Base-by-base conservation (phyloP, 192 early-diverging fungal genomes). In the Backusella mclennaniae region DNA sequence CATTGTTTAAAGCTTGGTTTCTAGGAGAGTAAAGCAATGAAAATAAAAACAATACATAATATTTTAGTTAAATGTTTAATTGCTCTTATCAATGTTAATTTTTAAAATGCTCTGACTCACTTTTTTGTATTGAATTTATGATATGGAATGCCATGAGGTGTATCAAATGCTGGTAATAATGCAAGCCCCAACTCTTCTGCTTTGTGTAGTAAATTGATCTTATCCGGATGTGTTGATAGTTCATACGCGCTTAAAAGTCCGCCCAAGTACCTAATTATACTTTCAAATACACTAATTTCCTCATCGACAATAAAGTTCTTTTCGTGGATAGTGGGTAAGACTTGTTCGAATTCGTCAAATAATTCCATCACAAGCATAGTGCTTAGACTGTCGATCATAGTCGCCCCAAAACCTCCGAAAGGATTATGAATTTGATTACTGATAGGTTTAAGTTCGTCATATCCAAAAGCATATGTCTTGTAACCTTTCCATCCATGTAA, bases 311-410 rank as follows among this genome's bases (percentile, higher is more conserved):
- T 78, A 42, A 83, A 74, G 53, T 89, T 79, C 21, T 95, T 85
- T 0, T 89, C 89, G 8, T 38, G n/a, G 9, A 78, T 73, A 9
- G 36, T 19, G 1, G 56, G 36, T 9, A 73, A n/a, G 7, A 63
- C 63, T 66, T 88, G 82, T n/a, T 90, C 83, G 82, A 94, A 96
- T 76, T 96, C 94, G 35, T 90, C 82, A 66, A 86, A 82, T 17
- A 98, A 84, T 41, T 87, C 93, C 94, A 96, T 93, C 46, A 98
- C 88, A 35, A 90, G 88, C 67, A 96, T 85, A 0, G 96, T 96
- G 71, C 95, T 93, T 21, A 98, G 83, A 9, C 93, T 81, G 75
- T 98, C 96, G 67, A 96, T 85, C 35, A 95, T 87, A 0, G 95
- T 96, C 2, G 86, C 87, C 14, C 85, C 88, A 83, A 85, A 89